These are phyloP conservation scores for Fusarium domesticum DNA, from an alignment of 2,329 filamentous ascomycete genomes.

Conservation along the genomic window DNA sequence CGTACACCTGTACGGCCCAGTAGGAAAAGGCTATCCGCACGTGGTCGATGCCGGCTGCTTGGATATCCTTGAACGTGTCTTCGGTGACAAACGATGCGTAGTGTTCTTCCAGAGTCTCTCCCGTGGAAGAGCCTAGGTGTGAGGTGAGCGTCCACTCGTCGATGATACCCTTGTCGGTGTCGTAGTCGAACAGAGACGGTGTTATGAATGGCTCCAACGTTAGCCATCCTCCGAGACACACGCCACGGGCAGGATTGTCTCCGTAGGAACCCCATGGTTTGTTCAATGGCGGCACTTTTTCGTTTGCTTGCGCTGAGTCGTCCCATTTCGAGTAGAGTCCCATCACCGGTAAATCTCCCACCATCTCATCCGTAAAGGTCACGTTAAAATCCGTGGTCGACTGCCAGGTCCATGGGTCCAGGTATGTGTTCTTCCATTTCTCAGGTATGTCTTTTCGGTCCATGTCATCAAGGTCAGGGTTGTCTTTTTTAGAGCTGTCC, in stretches of 20 bases:
- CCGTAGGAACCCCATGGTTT: constrained; percentile 75
- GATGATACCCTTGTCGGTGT: constrained; percentile 62
- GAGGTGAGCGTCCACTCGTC: constrained; percentile 82
- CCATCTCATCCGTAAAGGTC: constrained; percentile 81
- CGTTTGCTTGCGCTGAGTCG: constrained; percentile 74
- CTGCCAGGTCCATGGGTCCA: constrained; percentile 91
- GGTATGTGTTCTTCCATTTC: constrained; percentile 67
- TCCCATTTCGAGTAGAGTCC: constrained; percentile 84
- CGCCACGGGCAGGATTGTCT: constrained; percentile 75
- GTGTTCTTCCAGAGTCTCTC: constrained; percentile 78
- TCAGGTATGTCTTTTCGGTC: constrained; percentile 58
- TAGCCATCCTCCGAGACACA: constrained; percentile 93
- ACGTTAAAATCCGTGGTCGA: constrained; percentile 89
- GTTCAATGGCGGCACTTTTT: constrained; percentile 73
- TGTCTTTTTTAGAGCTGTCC: constrained; percentile 24
- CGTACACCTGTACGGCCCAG: constrained; percentile 86
- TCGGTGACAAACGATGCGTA: constrained; percentile 88
- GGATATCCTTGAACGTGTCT: constrained; percentile 78
- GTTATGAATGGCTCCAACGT: constrained; percentile 93
- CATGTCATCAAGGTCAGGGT: constrained; percentile 47
- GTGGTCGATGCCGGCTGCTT: constrained; percentile 86
- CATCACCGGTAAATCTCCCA: constrained; percentile 88
- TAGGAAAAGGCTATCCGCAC: constrained; percentile 95
- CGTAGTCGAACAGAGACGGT: constrained; percentile 79
- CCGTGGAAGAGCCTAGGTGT: constrained; percentile 64